phyloP scores from a whole-genome alignment of 768 basidiomycete species.

The Termitomyces sp. region DNA sequence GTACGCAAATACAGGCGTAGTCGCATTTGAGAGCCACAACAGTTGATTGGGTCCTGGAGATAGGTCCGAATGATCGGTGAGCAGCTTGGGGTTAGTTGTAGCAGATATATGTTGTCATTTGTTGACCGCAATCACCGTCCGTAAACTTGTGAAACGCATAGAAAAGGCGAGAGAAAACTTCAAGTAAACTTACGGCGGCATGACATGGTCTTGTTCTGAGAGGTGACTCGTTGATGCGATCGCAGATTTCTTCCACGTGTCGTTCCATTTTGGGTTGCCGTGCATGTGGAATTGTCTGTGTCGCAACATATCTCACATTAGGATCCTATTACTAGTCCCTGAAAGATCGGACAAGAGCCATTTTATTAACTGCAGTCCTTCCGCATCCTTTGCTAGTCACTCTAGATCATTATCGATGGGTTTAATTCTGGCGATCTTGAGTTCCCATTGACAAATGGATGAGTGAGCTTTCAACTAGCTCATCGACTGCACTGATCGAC shows the following conservation, averaged over 20 bases:
- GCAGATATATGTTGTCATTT: not conserved
- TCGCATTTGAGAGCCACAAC: not conserved
- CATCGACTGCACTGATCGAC: not conserved
- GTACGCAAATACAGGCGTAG: not conserved
- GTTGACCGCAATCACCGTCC: not conserved
- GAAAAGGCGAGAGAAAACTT: not conserved
- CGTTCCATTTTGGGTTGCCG: not conserved
- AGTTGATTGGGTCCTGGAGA: not conserved
- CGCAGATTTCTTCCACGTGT: conserved; percentile 4
- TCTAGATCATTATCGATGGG: not conserved
- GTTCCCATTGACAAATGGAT: not conserved
- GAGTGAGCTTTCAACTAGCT: not conserved
- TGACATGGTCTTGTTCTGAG: conserved; percentile 5
- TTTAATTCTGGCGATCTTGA: not conserved
- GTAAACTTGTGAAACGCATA: conserved; percentile 1
- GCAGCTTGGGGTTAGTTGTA: not conserved
- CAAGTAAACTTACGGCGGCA: conserved; percentile 6
- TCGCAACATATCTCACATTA: not conserved
- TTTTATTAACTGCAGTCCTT: not conserved
- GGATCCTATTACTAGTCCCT: not conserved
- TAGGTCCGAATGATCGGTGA: not conserved
- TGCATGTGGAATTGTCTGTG: not conserved
- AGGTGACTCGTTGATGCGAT: conserved; percentile 6
- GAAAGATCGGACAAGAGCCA: not conserved
- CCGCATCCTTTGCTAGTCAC: not conserved